A percentile compares a stretch with the other conserved stretches of the same genome.
Conservation (phyloP, 1,284 basidiomycete species). For the Meripilus lineatus region DNA sequence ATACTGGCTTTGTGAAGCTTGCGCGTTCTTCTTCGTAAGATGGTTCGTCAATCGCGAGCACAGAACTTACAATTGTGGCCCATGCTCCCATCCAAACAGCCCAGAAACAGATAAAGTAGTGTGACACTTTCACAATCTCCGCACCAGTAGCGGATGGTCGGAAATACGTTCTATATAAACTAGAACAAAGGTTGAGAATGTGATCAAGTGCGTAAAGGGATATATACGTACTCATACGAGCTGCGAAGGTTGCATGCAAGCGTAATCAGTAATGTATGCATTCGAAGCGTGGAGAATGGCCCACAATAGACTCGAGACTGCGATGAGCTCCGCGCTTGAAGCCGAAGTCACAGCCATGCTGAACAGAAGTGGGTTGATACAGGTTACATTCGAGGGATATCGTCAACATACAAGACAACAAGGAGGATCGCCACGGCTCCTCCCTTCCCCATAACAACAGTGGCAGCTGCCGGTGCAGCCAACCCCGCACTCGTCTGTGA, state of each 20-base stretch:
- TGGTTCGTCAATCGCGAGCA: not conserved
- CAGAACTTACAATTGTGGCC: conserved; percentile 37
- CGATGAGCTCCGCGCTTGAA: conserved; percentile 56
- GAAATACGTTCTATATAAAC: conserved; percentile 63
- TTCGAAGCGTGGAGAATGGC: conserved; percentile 15
- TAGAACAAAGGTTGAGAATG: conserved; percentile 16
- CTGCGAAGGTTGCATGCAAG: conserved; percentile 11
- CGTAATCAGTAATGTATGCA: not conserved
- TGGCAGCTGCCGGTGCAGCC: conserved; percentile 48
- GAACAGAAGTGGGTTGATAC: conserved; percentile 4
- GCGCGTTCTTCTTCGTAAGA: not conserved
- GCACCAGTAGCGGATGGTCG: conserved; percentile 56
- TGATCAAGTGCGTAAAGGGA: not conserved
- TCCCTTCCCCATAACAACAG: conserved; percentile 45
- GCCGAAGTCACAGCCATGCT: conserved; percentile 58
- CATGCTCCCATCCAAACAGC: conserved; percentile 55
- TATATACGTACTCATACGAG: conserved; percentile 37
- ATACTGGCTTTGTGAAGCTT: conserved; percentile 41
- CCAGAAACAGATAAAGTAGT: conserved; percentile 53
- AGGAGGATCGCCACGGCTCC: conserved; percentile 48
- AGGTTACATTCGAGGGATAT: conserved; percentile 3
- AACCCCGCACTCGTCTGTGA: conserved; percentile 47
- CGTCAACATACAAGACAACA: conserved; percentile 43
- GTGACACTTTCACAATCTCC: conserved; percentile 56
- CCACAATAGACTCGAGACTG: conserved; percentile 51